Evolutionary conservation across 179 eudicot species (phyloP).

Genomic region (Camellia oleifera): DNA sequence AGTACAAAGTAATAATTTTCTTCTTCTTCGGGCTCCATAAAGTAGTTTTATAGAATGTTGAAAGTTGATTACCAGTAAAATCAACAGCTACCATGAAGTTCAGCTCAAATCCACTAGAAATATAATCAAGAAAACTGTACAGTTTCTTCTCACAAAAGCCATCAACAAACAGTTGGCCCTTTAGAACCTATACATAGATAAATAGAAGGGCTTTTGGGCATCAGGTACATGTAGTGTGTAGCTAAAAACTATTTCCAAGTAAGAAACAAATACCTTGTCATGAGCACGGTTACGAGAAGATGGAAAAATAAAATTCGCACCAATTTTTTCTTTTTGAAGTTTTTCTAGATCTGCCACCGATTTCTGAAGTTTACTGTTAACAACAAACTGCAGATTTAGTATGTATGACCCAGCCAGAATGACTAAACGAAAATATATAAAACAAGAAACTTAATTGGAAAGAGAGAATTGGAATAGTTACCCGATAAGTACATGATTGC

Average conservation of each 20-base stretch:
- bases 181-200: conserved; percentile 49
- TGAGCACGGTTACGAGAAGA: conserved; percentile 39
- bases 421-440: background rate
- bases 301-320: conserved; percentile 51
- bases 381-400: background rate
- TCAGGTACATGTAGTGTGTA: background rate
- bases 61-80: conserved; percentile 66
- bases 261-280: conserved; percentile 51
- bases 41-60: background rate
- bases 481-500: conserved; percentile 79
- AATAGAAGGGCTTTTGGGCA: background rate
- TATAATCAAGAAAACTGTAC: conserved; percentile 75
- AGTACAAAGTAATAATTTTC: background rate
- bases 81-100: conserved; percentile 89
- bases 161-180: conserved; percentile 80
- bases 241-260: background rate
- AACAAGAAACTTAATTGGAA: background rate
- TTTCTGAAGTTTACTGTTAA: conserved; percentile 61
- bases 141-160: conserved; percentile 46
- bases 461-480: conserved; percentile 20
- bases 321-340: conserved; percentile 43
- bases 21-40: background rate
- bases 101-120: conserved; percentile 87
- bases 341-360: conserved; percentile 59
- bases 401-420: background rate